Conservation (phyloP, 495 filamentous ascomycete genomes). For the Penicillium cosmopolitanum region DNA sequence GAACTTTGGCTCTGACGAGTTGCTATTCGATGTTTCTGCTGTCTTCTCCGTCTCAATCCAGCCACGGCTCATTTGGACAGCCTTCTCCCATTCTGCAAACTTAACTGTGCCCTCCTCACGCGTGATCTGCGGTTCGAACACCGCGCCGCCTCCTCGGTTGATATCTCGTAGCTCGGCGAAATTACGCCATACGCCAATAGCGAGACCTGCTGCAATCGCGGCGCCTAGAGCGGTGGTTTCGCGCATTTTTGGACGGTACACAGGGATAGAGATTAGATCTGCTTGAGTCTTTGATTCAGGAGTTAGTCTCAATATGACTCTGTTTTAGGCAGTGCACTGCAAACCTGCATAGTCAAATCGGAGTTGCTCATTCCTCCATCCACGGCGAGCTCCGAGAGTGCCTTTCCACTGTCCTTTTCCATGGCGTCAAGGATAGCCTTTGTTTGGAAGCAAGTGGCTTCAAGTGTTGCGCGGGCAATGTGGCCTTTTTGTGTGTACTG, state of each 20-base stretch:
- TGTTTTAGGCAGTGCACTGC: conserved; percentile 1
- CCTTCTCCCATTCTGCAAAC: conserved; percentile 80
- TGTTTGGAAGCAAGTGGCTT: conserved; percentile 95
- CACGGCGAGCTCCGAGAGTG: conserved; percentile 77
- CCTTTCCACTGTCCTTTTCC: conserved; percentile 88
- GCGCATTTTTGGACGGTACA: conserved; percentile 66
- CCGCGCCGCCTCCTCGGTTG: conserved; percentile 70
- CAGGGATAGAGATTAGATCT: conserved; percentile 48
- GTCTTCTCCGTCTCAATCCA: conserved; percentile 53
- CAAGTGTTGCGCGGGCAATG: conserved; percentile 89
- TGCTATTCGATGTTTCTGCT: neutral
- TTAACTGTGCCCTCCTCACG: conserved; percentile 61
- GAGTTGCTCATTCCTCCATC: conserved; percentile 96
- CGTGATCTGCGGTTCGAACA: conserved; percentile 73
- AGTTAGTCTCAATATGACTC: neutral
- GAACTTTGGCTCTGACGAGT: neutral
- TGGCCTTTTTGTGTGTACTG: conserved; percentile 90
- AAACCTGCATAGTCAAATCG: conserved; percentile 85
- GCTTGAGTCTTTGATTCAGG: conserved; percentile 40
- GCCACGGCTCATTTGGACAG: conserved; percentile 83
- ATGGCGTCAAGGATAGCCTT: conserved; percentile 94
- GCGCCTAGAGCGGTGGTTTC: conserved; percentile 93
- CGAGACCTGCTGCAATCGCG: conserved; percentile 93
- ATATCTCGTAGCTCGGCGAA: conserved; percentile 80
- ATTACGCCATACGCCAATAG: conserved; percentile 77